Percentiles rank a stretch among this genome's conserved stretches.
phyloP scores from a whole-genome alignment of 1,284 basidiomycete species.

The Ustilago nuda region DNA sequence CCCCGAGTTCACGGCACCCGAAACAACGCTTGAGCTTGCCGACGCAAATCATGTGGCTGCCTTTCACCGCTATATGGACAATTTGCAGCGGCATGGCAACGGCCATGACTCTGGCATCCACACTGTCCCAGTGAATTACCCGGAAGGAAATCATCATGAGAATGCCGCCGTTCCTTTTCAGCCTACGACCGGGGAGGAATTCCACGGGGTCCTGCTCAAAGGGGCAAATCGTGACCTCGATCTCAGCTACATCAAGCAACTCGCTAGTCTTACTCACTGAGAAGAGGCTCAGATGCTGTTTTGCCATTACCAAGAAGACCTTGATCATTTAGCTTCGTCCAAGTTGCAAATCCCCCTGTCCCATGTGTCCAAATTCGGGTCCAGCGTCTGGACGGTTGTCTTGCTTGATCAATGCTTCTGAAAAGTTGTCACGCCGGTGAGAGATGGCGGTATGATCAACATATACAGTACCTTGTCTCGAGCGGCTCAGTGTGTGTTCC shows the following conservation, averaged over 20 bases:
- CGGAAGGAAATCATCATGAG: neutral
- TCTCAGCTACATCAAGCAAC: conserved; percentile 9
- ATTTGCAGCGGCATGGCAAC: neutral
- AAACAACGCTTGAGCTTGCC: conserved; percentile 38
- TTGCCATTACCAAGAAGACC: neutral
- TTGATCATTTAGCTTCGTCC: neutral
- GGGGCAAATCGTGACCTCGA: neutral
- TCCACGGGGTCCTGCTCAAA: conserved; percentile 21
- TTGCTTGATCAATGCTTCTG: neutral
- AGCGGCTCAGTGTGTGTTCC: no score
- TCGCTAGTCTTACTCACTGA: conserved; percentile 7
- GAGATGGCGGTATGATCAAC: no score
- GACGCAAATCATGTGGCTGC: conserved; percentile 41
- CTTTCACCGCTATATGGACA: conserved; percentile 22
- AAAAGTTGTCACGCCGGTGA: no score
- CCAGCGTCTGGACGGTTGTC: neutral
- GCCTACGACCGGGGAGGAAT: neutral
- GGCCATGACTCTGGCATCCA: neutral
- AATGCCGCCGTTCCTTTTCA: neutral
- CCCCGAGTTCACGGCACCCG: conserved; percentile 24
- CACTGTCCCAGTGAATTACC: neutral
- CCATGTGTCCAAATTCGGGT: neutral
- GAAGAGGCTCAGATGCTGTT: neutral
- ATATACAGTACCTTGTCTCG: no score
- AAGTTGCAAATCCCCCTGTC: neutral